Evolutionary conservation across 106 monocot species (phyloP).

Genomic region (Platanthera guangdongensis): DNA sequence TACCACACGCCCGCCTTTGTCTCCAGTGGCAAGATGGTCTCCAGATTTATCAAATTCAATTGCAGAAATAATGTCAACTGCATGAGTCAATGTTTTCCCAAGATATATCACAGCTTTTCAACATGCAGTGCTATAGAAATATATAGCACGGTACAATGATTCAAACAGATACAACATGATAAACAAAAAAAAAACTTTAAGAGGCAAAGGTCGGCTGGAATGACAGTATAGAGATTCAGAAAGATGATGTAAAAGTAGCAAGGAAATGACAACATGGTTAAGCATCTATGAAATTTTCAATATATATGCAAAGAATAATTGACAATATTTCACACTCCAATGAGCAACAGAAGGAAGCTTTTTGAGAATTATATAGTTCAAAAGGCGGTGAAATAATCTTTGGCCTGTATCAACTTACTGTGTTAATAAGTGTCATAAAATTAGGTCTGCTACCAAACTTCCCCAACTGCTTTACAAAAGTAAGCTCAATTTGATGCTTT

Average conservation of each 20-base stretch:
- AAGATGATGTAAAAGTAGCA: not conserved
- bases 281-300: not conserved
- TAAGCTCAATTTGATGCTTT: too few species aligned
- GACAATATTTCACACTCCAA: not conserved
- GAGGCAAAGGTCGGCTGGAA: not conserved
- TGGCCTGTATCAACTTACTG: not conserved
- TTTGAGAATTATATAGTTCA: not conserved
- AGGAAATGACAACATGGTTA: not conserved
- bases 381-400: not conserved
- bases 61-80: slow-evolving; percentile 61
- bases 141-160: not conserved
- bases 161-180: not conserved
- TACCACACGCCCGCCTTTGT: slow-evolving; percentile 58
- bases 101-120: not conserved
- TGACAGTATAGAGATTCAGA: not conserved
- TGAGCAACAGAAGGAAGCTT: not conserved
- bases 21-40: slow-evolving; percentile 57
- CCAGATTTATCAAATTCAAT: slow-evolving; percentile 58
- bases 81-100: not conserved
- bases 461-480: too few species aligned
- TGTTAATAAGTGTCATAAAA: not conserved
- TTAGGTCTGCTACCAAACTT: too few species aligned
- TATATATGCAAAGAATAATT: not conserved
- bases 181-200: not conserved
- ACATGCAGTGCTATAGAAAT: not conserved